These are phyloP conservation scores for Debaryomyces sp. DNA, from an alignment of 1,139 yeast genomes.

Conservation along the genomic window DNA sequence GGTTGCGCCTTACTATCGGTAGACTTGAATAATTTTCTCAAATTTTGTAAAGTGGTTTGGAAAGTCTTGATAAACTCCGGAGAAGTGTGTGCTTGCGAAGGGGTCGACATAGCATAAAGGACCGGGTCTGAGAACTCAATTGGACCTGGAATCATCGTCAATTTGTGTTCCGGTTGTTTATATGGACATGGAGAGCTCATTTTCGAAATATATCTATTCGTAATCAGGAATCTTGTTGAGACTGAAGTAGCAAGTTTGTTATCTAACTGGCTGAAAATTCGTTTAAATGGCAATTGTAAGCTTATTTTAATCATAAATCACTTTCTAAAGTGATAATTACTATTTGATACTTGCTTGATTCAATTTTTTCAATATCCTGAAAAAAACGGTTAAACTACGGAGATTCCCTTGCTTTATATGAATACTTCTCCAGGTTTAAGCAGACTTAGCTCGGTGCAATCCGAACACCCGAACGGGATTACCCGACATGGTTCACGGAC, in stretches of 20 bases:
- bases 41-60: conserved; percentile 64
- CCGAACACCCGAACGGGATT: neutral
- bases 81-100: conserved; percentile 89
- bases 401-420: neutral
- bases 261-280: conserved; percentile 3
- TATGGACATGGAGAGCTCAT: conserved; percentile 21
- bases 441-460: neutral
- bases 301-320: conserved; percentile 7
- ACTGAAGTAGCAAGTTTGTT: conserved; percentile 2
- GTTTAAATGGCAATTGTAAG: conserved; percentile 1
- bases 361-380: neutral
- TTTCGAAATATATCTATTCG: conserved; percentile 2
- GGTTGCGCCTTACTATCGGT: conserved; percentile 70
- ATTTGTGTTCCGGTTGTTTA: conserved; percentile 53
- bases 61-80: conserved; percentile 81
- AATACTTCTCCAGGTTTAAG: neutral
- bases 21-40: conserved; percentile 76
- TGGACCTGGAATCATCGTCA: conserved; percentile 90
- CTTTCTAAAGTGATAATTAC: conserved; percentile 1
- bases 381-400: neutral
- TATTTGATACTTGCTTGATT: neutral
- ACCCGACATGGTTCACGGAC: neutral
- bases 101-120: conserved; percentile 79
- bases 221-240: neutral
- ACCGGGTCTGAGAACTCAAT: conserved; percentile 86